Evolutionary conservation across 139 green algal genomes (phyloP).

Genomic region (Chlorella sp.): DNA sequence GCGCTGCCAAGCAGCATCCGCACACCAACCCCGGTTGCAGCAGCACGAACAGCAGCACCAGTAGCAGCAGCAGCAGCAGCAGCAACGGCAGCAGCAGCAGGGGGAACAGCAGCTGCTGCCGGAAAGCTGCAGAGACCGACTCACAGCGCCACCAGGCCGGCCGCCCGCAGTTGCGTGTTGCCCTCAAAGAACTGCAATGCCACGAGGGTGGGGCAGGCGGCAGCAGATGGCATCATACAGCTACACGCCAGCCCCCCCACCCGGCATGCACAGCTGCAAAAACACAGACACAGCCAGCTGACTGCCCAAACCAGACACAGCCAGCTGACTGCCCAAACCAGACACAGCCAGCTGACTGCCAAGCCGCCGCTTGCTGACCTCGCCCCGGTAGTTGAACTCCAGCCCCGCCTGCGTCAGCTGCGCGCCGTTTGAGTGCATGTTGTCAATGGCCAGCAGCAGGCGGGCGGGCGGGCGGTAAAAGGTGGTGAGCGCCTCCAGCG

Average conservation of each 20-base stretch:
- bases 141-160: slow-evolving; percentile 19
- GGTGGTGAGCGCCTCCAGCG: slow-evolving; percentile 18
- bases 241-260: too few species aligned
- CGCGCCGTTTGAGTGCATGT: slow-evolving; percentile 23
- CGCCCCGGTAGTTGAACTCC: slow-evolving; percentile 23
- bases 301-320: too few species aligned
- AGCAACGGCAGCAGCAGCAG: background rate
- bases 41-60: too few species aligned
- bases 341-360: too few species aligned
- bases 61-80: background rate
- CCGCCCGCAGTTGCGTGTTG: slow-evolving; percentile 2
- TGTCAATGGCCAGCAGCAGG: slow-evolving; percentile 40
- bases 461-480: slow-evolving; percentile 38
- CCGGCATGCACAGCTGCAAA: too few species aligned
- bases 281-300: too few species aligned
- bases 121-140: background rate
- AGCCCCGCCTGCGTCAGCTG: slow-evolving; percentile 19
- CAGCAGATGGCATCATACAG: too few species aligned
- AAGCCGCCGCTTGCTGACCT: too few species aligned
- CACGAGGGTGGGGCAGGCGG: too few species aligned
- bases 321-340: too few species aligned
- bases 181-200: background rate
- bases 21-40: too few species aligned
- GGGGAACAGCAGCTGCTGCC: background rate
- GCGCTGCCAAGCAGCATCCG: background rate